Conservation (phyloP, 768 basidiomycete species). For the Podaxis sp. region DNA sequence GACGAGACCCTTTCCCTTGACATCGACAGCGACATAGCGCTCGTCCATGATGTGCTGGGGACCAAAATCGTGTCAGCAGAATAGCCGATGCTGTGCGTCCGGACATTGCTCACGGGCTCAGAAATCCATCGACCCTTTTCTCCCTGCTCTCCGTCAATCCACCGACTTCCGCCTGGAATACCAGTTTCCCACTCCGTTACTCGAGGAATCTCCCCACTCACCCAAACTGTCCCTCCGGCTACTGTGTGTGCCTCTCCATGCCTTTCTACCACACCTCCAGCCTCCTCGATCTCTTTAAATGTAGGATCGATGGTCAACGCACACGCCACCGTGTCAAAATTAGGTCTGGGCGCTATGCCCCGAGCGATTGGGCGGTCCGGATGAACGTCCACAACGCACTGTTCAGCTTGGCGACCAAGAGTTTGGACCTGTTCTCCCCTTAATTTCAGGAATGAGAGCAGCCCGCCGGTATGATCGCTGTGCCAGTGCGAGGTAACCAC, state of each 20-base stretch:
- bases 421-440: constrained; percentile 24
- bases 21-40: constrained; percentile 73
- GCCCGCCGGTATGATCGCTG: constrained; percentile 70
- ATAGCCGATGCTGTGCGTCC: not conserved
- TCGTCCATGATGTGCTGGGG: constrained; percentile 78
- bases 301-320: constrained; percentile 70
- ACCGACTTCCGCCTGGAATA: constrained; percentile 64
- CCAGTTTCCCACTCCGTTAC: constrained; percentile 68
- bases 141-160: constrained; percentile 38
- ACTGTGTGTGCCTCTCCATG: constrained; percentile 63
- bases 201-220: constrained; percentile 81
- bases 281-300: constrained; percentile 57
- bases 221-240: constrained; percentile 61
- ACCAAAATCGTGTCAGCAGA: not conserved
- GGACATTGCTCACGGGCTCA: constrained; percentile 46
- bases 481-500: constrained; percentile 83
- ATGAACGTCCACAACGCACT: constrained; percentile 69
- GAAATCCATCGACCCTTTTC: constrained; percentile 42
- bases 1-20: constrained; percentile 77
- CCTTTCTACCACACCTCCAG: constrained; percentile 55
- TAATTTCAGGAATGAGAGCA: constrained; percentile 60
- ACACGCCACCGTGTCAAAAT: constrained; percentile 52
- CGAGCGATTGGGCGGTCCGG: constrained; percentile 72
- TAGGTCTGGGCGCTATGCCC: constrained; percentile 69
- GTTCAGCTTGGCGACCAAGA: not conserved